A percentile compares a stretch with the other conserved stretches of the same genome.
phyloP scores from a whole-genome alignment of 116 monocot species.

The Phalaenopsis hybrid region DNA sequence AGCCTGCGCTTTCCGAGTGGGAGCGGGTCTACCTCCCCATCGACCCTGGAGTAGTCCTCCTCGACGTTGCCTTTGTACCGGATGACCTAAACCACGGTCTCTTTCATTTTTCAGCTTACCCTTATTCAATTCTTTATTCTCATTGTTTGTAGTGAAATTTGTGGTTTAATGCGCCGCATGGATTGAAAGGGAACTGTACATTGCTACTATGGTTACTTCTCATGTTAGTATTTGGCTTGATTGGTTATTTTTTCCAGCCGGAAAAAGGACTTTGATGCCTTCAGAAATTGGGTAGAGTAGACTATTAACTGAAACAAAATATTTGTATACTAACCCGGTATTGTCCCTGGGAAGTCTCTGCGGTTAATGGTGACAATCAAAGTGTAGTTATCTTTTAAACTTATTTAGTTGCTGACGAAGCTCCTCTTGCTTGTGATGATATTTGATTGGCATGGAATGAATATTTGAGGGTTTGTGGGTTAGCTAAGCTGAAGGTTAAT shows the following conservation, averaged over 20 bases:
- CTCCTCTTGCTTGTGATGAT: no score
- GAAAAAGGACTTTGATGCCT: not conserved
- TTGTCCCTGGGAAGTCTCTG: no score
- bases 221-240: not conserved
- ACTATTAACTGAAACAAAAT: no score
- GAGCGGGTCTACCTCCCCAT: conserved; percentile 85
- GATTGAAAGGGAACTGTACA: not conserved
- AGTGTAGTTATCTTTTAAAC: no score
- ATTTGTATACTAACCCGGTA: no score
- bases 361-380: no score
- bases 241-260: not conserved
- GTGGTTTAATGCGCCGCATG: not conserved
- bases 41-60: conserved; percentile 85
- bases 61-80: conserved; percentile 87
- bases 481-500: no score
- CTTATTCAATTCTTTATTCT: not conserved
- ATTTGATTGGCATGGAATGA: no score
- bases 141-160: not conserved
- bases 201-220: not conserved
- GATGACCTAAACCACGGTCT: conserved; percentile 70
- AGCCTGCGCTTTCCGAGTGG: conserved; percentile 77
- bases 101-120: not conserved
- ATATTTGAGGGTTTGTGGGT: no score
- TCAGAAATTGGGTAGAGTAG: not conserved
- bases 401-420: no score